Percentiles rank a stretch among this genome's conserved stretches.
phyloP scores from a whole-genome alignment of 1,139 yeast species.

The Candida sanyaensis region DNA sequence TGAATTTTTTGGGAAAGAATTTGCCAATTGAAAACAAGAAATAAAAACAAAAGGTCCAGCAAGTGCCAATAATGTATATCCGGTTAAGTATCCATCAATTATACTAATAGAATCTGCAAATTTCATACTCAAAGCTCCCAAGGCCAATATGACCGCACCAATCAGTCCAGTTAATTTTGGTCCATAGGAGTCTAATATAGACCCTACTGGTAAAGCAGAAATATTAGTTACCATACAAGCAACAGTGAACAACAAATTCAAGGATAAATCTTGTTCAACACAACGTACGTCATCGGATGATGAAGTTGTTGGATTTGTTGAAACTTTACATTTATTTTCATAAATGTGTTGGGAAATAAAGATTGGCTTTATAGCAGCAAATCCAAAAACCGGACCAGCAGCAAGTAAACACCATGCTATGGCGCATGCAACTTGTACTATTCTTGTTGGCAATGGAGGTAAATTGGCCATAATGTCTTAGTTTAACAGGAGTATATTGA shows the following conservation, averaged over 20 bases:
- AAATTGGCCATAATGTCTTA: constrained; percentile 1
- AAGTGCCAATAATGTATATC: constrained; percentile 43
- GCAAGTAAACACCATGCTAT: constrained; percentile 84
- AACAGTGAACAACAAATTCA: constrained; percentile 79
- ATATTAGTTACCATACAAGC: constrained; percentile 90
- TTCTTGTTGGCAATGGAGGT: constrained; percentile 22
- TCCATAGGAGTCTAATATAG: constrained; percentile 73
- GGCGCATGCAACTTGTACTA: constrained; percentile 54
- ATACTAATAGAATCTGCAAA: constrained; percentile 26
- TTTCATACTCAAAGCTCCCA: constrained; percentile 54
- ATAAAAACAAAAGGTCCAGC: constrained; percentile 52
- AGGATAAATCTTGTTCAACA: constrained; percentile 72
- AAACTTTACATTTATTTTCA: constrained; percentile 50
- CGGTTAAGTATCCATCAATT: constrained; percentile 40
- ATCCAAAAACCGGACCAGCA: constrained; percentile 93
- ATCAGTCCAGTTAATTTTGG: constrained; percentile 78
- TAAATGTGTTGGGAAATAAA: constrained; percentile 79
- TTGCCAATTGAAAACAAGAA: constrained; percentile 49
- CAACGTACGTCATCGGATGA: constrained; percentile 43
- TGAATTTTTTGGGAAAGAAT: constrained; percentile 44
- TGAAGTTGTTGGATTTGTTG: constrained; percentile 12
- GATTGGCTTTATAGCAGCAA: constrained; percentile 89
- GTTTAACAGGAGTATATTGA: neutral
- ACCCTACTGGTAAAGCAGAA: constrained; percentile 80
- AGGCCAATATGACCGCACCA: constrained; percentile 60